phyloP scores from a whole-genome alignment of 164 flowering plant genomes.

The Cinnamomum micranthum region DNA sequence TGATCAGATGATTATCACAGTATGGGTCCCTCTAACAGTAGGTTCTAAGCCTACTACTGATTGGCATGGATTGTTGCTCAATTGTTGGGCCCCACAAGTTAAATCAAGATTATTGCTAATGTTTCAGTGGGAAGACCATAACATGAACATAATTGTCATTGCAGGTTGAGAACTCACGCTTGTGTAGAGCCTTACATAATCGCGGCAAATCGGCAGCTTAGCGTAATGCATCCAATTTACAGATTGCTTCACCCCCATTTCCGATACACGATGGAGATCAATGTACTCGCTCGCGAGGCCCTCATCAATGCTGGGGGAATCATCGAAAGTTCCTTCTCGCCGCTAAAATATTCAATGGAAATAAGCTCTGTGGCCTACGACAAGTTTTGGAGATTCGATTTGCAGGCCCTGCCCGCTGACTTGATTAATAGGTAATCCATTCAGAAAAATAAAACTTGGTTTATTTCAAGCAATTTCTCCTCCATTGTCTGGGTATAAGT shows the following conservation, averaged over 20 bases:
- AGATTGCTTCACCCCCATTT: constrained; percentile 64
- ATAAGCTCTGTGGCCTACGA: constrained; percentile 57
- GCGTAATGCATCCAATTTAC: constrained; percentile 71
- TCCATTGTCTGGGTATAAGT: neutral
- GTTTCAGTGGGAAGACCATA: neutral
- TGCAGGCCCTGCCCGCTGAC: constrained; percentile 61
- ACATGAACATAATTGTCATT: constrained; percentile 1
- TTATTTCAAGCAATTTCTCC: too few species aligned
- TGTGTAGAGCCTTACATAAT: constrained; percentile 64
- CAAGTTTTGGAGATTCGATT: constrained; percentile 56
- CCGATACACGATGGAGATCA: constrained; percentile 81
- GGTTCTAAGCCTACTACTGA: too few species aligned
- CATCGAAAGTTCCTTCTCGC: constrained; percentile 52
- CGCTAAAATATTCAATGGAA: constrained; percentile 50
- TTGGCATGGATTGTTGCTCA: neutral
- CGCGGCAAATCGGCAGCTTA: constrained; percentile 63
- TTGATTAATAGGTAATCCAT: constrained; percentile 48
- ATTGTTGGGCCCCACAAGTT: neutral
- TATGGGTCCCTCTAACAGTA: too few species aligned
- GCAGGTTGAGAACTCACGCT: constrained; percentile 72
- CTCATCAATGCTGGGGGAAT: constrained; percentile 61
- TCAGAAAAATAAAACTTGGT: too few species aligned
- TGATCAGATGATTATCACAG: too few species aligned
- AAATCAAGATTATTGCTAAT: neutral
- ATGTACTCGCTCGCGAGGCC: constrained; percentile 53